Evolutionary conservation across 2,329 filamentous ascomycete species (phyloP), one percentile per base, ranked within the genome.

Genomic region (Alternaria consortialis): DNA sequence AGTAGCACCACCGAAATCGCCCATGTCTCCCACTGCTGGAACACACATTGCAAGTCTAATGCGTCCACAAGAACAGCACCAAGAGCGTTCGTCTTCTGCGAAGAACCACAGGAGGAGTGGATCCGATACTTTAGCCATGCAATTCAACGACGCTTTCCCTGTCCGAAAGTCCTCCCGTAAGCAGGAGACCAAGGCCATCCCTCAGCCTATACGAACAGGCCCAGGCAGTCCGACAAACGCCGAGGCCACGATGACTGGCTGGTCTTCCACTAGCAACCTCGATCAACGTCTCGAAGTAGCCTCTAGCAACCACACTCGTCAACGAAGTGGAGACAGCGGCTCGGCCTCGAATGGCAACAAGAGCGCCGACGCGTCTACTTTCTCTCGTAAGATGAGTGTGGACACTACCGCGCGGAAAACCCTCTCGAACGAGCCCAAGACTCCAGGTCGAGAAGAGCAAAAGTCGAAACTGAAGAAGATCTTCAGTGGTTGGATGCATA

Each of bases 1-100:
- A n/a, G 55, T 50, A 11, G 65, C 64, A 39, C 62, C 68, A 12
- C 62, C 67, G 15, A 58, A 50, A 39, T 65, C 66, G 15, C 69
- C 73, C 7, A 60, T 51, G 36, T 66, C 68, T 12, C 69, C 72
- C 5, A 60, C 53, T 13, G 64, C 68, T 27, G 67, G 66, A 43
- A 69, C 73, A 13, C 75, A 78, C 53, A 77, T 78, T 43, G 75
- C 76, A 23, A 74, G 67, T 37, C 53, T 78, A 6, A 79, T 78
- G 76, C 76, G 75, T n/a, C 60, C 74, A 3, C 70, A 74, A 34
- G 73, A 73, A 25, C 46, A 50, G 32, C 69, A 70, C 29, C 67
- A 71, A 53, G 69, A 71, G 4, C 73, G 69, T 15, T 69, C 74
- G n/a, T 67, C 74, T n/a, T 66, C 71, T 17, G 63, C 65, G 4